Evolutionary conservation across 805 yeast species (phyloP).

Genomic region (Tanozyma kutaoensis): DNA sequence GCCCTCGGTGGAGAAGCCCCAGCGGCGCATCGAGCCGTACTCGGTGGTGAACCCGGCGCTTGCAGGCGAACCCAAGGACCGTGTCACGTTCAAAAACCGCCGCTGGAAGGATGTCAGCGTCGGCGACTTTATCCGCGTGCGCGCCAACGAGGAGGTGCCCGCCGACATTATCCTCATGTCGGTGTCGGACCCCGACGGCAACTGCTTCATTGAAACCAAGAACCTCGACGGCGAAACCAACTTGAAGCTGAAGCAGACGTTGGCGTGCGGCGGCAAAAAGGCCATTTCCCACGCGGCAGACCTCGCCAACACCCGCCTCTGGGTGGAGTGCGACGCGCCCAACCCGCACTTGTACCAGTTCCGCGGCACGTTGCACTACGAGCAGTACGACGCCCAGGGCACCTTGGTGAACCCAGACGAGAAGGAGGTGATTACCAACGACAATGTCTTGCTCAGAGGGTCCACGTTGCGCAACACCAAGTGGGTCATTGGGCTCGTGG

Average conservation of each 20-base stretch:
- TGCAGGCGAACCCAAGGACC: no score
- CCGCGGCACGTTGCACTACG: conserved; percentile 52
- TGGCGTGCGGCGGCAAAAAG: conserved; percentile 36
- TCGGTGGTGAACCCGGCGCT: no score
- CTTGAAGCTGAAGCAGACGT: conserved; percentile 43
- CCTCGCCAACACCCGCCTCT: conserved; percentile 41
- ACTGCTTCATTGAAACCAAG: conserved; percentile 27
- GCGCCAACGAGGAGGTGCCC: conserved; percentile 64
- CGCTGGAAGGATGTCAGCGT: conserved; percentile 11
- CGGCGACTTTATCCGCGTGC: conserved; percentile 58
- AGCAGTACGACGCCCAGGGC: conserved; percentile 5
- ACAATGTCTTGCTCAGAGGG: conserved; percentile 60
- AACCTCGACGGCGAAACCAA: conserved; percentile 13
- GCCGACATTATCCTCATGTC: conserved; percentile 54
- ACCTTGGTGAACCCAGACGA: conserved; percentile 19
- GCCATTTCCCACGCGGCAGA: conserved; percentile 43
- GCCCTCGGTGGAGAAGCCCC: no score
- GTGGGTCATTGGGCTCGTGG: conserved; percentile 63
- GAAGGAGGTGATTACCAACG: conserved; percentile 46
- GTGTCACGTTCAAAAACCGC: conserved; percentile 7
- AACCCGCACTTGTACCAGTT: conserved; percentile 49
- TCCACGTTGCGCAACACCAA: conserved; percentile 60
- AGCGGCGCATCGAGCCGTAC: no score
- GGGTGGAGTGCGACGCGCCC: conserved; percentile 66
- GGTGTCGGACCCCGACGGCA: conserved; percentile 59